These are phyloP conservation scores for Paracoccidioides lutzii DNA, from an alignment of 2,329 filamentous ascomycete species.

Conservation along the genomic window DNA sequence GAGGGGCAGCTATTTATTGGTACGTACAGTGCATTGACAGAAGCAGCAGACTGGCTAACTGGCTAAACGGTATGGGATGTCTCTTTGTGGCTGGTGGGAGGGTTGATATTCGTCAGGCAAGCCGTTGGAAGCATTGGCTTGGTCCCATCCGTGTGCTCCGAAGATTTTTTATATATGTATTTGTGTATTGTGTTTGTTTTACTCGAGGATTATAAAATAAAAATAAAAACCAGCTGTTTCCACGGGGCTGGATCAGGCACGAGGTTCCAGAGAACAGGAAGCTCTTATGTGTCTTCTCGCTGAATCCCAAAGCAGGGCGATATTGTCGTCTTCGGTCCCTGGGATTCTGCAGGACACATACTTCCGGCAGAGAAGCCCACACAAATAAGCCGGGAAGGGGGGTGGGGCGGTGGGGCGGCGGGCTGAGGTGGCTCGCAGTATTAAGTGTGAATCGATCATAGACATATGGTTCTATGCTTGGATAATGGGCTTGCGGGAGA, in stretches of 20 bases:
- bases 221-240: not conserved
- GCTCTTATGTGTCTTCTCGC: not conserved
- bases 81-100: not conserved
- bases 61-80: not conserved
- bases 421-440: conserved; percentile 1
- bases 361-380: not conserved
- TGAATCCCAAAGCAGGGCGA: conserved; percentile 5
- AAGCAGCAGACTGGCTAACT: not conserved
- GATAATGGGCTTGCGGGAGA: not conserved
- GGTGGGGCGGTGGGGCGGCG: not conserved
- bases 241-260: conserved; percentile 2
- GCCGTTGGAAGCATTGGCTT: not conserved
- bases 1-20: conserved; percentile 1
- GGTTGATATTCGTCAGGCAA: not conserved
- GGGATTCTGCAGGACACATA: conserved; percentile 3
- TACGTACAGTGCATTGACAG: conserved; percentile 1
- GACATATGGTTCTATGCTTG: not conserved
- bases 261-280: not conserved
- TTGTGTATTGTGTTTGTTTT: not conserved
- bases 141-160: not conserved
- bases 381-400: not conserved
- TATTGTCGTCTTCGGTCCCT: not conserved
- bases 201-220: not conserved
- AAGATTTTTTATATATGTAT: not conserved
- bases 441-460: conserved; percentile 1